phyloP scores from a whole-genome alignment of 1,284 basidiomycete genomes.

The Polyporus tsugae region DNA sequence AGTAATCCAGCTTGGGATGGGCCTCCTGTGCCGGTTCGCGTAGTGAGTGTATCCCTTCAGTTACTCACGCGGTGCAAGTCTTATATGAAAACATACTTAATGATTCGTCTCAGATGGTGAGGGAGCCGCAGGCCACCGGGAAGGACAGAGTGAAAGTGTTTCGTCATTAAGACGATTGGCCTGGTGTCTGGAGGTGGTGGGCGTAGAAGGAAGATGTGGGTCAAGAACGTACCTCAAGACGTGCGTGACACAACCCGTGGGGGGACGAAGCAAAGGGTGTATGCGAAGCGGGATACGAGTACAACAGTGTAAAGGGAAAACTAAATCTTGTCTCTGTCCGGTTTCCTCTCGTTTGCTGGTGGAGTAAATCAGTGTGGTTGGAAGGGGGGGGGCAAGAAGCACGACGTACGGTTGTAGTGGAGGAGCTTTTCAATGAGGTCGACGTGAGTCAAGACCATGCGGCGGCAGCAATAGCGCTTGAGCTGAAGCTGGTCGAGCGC shows the following conservation, averaged over 20 bases:
- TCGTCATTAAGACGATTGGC: background rate
- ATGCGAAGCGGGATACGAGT: background rate
- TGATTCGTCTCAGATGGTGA: slow-evolving; percentile 1
- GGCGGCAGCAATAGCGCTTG: slow-evolving; percentile 94
- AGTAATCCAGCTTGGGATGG: slow-evolving; percentile 15
- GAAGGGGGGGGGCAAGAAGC: background rate
- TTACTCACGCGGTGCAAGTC: background rate
- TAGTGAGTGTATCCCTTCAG: slow-evolving; percentile 15
- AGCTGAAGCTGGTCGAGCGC: slow-evolving; percentile 92
- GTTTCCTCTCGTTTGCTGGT: slow-evolving; percentile 38
- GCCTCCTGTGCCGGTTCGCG: slow-evolving; percentile 12
- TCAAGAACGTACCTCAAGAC: background rate
- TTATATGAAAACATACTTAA: background rate
- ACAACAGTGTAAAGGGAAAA: background rate
- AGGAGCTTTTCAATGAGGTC: slow-evolving; percentile 96
- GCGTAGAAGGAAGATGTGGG: background rate
- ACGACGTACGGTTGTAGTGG: slow-evolving; percentile 91
- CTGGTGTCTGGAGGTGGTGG: background rate
- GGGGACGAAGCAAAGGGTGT: background rate
- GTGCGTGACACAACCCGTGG: background rate
- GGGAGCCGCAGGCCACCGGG: background rate
- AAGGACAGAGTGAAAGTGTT: background rate
- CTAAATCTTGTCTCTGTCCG: slow-evolving; percentile 27
- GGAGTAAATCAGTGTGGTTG: background rate
- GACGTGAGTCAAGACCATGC: slow-evolving; percentile 98